Base-by-base conservation (phyloP, 345 rosid species). In the Salix dunnii region DNA sequence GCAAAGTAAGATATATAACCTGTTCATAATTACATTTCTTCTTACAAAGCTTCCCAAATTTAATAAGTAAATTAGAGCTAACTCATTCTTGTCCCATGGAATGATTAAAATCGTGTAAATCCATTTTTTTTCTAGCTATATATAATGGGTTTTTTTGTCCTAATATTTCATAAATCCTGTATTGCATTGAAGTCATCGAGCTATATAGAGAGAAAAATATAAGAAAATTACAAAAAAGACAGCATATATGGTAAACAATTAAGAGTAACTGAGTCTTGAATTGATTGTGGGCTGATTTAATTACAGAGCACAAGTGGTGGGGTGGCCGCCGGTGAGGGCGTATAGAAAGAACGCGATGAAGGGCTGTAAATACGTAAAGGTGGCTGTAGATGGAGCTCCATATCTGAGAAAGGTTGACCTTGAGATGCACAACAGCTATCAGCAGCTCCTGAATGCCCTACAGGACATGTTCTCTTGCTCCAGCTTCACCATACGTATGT, bases 281-380 rank as follows among this genome's bases (percentile, higher is more conserved):
- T 55, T 38, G 16, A 36, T 65, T 3, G 48, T 20, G 49, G 23
- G 10, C 31, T 69, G 42, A n/a, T 36, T 6, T 17, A 65, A 7
- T 35, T 23, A 3, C 48, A 90, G 93, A 82, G 70, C 64, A 66
- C 86, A 87, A 77, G 85, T 88, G 70, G 91, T 89, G 61, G 97
- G 97, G 65, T 92, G 97, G 97, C 97, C 97, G 53, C 97, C 97
- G 80, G 88, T 92, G 82, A 78, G 81, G 71, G 75, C 72, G 2
- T 76, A 16, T 16, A 30, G 87, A 75, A 86, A 76, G 66, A 84
- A 75, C 40, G 82, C 65, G 12, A 76, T 74, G 69, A 80, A 66
- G 80, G 86, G 74, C 73, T 70, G 86, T 67, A 90, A 89, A 35
- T 89, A 80, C 72, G 94, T 92, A 55, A 92, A 92, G 84, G 93